Evolutionary conservation across 73 alveolate genomes (phyloP).

Genomic region (Uronychia binucleata): DNA sequence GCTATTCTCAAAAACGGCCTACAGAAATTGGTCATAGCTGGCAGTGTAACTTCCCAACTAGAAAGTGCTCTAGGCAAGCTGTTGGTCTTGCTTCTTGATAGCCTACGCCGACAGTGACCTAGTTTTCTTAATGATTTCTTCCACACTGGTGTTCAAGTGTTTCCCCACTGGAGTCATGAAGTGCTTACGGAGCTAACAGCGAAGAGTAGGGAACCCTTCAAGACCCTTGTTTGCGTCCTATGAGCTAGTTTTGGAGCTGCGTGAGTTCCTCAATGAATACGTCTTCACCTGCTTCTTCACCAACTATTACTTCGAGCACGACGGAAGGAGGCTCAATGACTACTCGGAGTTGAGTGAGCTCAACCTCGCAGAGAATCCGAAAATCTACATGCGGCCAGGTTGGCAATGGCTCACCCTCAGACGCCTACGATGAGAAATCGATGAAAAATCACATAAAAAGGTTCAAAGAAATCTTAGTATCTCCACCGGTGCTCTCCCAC

Average conservation of each 20-base stretch:
- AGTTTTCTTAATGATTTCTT: too few relatives aligned
- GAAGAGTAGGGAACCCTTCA: too few relatives aligned
- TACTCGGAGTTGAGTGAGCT: slow-evolving; percentile 62
- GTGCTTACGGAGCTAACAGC: too few relatives aligned
- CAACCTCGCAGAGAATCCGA: slow-evolving; percentile 18
- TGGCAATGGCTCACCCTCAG: not conserved
- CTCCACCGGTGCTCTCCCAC: slow-evolving; percentile 58
- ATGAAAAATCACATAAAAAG: slow-evolving; percentile 62
- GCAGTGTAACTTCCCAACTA: too few relatives aligned
- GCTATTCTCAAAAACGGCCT: too few relatives aligned
- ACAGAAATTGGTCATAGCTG: too few relatives aligned
- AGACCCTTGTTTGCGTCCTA: too few relatives aligned
- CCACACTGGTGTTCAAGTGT: too few relatives aligned
- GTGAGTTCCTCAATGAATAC: slow-evolving; percentile 60
- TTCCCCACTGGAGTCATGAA: too few relatives aligned
- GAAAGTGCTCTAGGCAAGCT: too few relatives aligned
- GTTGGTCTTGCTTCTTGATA: too few relatives aligned
- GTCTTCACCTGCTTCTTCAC: slow-evolving; percentile 69
- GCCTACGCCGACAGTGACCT: too few relatives aligned
- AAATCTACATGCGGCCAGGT: slow-evolving; percentile 56
- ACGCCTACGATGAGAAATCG: slow-evolving; percentile 64
- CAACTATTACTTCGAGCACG: slow-evolving; percentile 60
- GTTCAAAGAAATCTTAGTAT: slow-evolving; percentile 53
- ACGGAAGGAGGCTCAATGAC: slow-evolving; percentile 58
- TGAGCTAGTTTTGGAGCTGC: slow-evolving; percentile 64